Conservation (phyloP, 148 eudicot genomes). For the Amaranthus hypochondriacus region DNA sequence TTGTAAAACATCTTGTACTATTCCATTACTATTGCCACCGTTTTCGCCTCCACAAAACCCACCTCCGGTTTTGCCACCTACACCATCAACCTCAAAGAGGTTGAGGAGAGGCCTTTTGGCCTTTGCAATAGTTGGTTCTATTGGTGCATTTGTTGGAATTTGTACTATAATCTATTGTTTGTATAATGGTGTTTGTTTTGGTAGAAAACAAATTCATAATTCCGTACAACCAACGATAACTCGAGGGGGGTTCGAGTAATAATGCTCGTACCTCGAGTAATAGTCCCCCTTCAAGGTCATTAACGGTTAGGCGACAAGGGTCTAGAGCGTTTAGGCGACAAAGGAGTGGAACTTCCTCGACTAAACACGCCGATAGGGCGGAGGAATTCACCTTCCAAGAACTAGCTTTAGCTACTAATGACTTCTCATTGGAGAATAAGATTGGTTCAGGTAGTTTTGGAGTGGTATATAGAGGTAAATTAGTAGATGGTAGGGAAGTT, state of each 20-base stretch:
- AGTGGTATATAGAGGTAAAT: conserved; percentile 76
- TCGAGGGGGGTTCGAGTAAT: conserved; percentile 45
- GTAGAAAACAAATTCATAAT: conserved; percentile 83
- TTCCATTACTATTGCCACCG: conserved; percentile 12
- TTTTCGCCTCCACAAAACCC: conserved; percentile 21
- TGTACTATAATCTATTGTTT: conserved; percentile 57
- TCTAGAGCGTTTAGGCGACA: conserved; percentile 76
- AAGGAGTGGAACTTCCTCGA: conserved; percentile 86
- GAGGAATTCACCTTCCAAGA: conserved; percentile 76
- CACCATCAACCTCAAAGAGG: conserved; percentile 36
- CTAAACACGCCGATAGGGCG: conserved; percentile 58
- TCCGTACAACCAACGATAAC: conserved; percentile 87
- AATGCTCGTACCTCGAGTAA: conserved; percentile 33
- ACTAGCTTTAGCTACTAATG: conserved; percentile 57
- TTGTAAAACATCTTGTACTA: conserved; percentile 42
- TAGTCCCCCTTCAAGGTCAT: conserved; percentile 63
- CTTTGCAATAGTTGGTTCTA: conserved; percentile 74
- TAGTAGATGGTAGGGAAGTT: conserved; percentile 77
- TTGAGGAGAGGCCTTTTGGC: conserved; percentile 61
- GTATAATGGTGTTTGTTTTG: conserved; percentile 71
- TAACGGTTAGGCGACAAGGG: conserved; percentile 74
- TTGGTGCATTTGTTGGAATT: conserved; percentile 67
- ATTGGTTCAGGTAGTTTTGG: conserved; percentile 93
- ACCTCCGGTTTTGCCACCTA: conserved; percentile 18
- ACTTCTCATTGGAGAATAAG: conserved; percentile 74